phyloP scores from a whole-genome alignment of 352 stramenopile species.

The Phytophthora sp. region DNA sequence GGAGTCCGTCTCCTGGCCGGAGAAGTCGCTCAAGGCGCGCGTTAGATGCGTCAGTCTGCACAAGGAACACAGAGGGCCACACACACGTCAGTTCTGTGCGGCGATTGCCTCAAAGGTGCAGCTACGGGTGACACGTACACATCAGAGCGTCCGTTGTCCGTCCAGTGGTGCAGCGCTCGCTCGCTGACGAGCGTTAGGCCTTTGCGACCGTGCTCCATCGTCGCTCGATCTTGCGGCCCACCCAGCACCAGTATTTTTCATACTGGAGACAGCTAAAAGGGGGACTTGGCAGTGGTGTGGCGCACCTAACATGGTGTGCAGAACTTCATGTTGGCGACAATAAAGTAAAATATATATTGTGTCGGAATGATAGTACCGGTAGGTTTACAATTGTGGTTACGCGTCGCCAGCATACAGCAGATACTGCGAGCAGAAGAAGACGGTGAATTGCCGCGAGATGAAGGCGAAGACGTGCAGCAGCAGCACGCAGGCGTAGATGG shows the following conservation, averaged over 20 bases:
- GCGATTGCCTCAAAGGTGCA: not conserved
- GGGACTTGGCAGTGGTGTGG: conserved; percentile 1
- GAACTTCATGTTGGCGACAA: conserved; percentile 4
- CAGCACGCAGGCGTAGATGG: conserved; percentile 57
- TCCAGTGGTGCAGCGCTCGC: conserved; percentile 66
- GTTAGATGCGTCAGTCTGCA: conserved; percentile 48
- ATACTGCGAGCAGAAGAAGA: conserved; percentile 80
- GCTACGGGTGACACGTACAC: conserved; percentile 50
- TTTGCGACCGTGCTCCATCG: conserved; percentile 35
- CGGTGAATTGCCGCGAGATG: conserved; percentile 64
- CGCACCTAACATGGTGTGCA: not conserved
- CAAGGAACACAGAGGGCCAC: not conserved
- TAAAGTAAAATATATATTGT: not conserved
- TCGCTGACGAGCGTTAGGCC: conserved; percentile 57
- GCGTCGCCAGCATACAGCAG: conserved; percentile 45
- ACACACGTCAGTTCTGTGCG: conserved; percentile 16
- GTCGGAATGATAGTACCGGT: no score
- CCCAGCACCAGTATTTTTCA: conserved; percentile 21
- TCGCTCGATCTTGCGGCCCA: conserved; percentile 28
- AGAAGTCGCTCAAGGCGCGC: conserved; percentile 46
- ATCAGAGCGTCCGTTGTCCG: conserved; percentile 55
- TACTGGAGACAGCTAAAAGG: conserved; percentile 15
- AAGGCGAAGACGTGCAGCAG: conserved; percentile 59
- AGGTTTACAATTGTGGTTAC: no score
- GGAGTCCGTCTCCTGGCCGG: conserved; percentile 30